Evolutionary conservation across 805 yeast species (phyloP), one percentile per base, ranked within the genome.

Genomic region (Schwanniomyces polymorphus): DNA sequence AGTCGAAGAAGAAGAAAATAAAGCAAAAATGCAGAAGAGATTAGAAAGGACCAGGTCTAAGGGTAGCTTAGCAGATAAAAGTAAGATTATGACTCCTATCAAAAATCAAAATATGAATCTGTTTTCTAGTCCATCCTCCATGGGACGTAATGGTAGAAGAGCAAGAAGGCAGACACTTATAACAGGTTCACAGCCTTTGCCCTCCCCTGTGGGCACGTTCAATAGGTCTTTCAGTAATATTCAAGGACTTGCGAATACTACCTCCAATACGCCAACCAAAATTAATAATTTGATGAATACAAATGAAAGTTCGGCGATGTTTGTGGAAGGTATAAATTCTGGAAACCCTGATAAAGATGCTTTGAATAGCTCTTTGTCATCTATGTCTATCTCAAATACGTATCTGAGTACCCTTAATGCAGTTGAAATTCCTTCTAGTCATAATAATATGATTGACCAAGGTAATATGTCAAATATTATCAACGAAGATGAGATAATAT

Each of bases 121-220:
- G 27, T 5, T 37, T 9, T 25, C 39, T 2, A 37, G 27, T 7
- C 64, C 75, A 5, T 75, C 77, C 1, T 68, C 74, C 1, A 51
- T 72, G 16, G 76, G 76, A 5, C 54, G 78, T 35, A 70, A 70
- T 49, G 77, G 76, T 5, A 58, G 86, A 40, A 62, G 86, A 44
- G 72, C 88, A 28, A 77, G 96, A 58, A 70, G 92, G 34, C 85
- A 83, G 52, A 84, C 95, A 0, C 68, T 91, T 21, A 85, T 91
- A 42, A 88, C 95, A 0, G 97, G 96, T 0, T 89, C 97, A 0
- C 96, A 91, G 64, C 97, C 97, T 2, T 71, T 91, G 47, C 97
- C 97, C 4, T 86, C 96, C 0, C 97, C 97, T 1, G 72, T 90
- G 42, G 74, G 91, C 44, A 79, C 92, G 1, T 72, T 72, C 50